These are phyloP conservation scores for Phytophthora pluvialis DNA, from an alignment of 352 stramenopile genomes.

Conservation along the genomic window DNA sequence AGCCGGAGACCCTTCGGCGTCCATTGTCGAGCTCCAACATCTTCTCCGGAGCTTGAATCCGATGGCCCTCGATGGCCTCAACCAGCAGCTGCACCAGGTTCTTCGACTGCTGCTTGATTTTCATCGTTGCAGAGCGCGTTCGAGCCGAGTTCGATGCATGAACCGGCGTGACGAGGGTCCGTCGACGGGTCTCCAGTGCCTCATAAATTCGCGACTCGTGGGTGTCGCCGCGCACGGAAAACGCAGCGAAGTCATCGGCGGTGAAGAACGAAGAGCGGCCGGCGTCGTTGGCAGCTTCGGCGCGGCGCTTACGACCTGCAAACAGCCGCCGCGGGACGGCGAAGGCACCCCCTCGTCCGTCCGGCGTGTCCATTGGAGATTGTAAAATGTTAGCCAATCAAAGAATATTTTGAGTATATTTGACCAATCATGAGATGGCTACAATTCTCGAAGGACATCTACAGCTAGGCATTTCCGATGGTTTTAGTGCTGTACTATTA, in stretches of 20 bases:
- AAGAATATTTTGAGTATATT: neutral
- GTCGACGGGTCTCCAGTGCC: conserved; percentile 32
- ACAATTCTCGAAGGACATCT: neutral
- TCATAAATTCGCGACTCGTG: conserved; percentile 36
- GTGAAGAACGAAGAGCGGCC: conserved; percentile 41
- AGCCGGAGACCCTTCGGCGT: conserved; percentile 48
- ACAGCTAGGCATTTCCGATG: no score
- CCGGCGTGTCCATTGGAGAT: conserved; percentile 12
- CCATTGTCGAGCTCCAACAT: conserved; percentile 43
- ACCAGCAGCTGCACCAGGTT: conserved; percentile 46
- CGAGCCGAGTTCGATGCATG: neutral
- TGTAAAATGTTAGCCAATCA: neutral
- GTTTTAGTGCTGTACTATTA: no score
- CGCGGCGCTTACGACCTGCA: conserved; percentile 51
- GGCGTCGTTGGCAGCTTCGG: neutral
- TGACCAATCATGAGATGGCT: neutral
- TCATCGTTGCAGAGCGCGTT: neutral
- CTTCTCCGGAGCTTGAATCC: conserved; percentile 20
- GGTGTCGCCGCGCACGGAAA: conserved; percentile 37
- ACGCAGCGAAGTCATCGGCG: conserved; percentile 41
- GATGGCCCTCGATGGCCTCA: conserved; percentile 28
- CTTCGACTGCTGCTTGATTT: conserved; percentile 18
- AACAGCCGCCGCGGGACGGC: conserved; percentile 53
- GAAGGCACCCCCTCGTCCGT: conserved; percentile 35
- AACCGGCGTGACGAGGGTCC: conserved; percentile 25